phyloP scores from a whole-genome alignment of 2,329 filamentous ascomycete genomes.

The Aspergillus nomiae region DNA sequence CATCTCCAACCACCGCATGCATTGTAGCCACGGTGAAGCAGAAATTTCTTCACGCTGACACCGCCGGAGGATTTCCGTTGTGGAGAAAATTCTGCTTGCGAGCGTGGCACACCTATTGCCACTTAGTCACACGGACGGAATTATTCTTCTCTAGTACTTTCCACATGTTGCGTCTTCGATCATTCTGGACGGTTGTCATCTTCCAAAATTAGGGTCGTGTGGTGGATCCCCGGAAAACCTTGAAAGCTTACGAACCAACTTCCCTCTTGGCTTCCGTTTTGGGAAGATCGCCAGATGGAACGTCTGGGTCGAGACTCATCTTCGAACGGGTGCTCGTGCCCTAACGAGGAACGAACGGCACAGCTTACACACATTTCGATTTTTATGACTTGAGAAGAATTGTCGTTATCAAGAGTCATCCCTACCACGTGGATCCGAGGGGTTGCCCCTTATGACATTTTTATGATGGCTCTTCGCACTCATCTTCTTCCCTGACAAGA shows the following conservation, averaged over 20 bases:
- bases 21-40: slow-evolving; percentile 5
- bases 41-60: background rate
- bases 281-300: background rate
- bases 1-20: background rate
- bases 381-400: background rate
- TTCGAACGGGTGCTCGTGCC: background rate
- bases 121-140: background rate
- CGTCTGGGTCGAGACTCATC: background rate
- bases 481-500: background rate
- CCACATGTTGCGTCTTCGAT: background rate
- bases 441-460: background rate
- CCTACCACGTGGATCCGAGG: background rate
- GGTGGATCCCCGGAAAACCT: background rate
- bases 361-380: background rate
- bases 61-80: background rate
- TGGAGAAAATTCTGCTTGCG: background rate
- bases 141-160: background rate
- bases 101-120: background rate
- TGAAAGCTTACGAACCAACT: background rate
- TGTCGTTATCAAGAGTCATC: background rate
- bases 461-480: background rate
- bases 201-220: background rate
- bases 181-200: background rate
- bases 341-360: background rate
- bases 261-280: background rate